Evolutionary conservation across 805 yeast species (phyloP), one percentile per base, ranked within the genome.

Genomic region (Komagataella ulmi): DNA sequence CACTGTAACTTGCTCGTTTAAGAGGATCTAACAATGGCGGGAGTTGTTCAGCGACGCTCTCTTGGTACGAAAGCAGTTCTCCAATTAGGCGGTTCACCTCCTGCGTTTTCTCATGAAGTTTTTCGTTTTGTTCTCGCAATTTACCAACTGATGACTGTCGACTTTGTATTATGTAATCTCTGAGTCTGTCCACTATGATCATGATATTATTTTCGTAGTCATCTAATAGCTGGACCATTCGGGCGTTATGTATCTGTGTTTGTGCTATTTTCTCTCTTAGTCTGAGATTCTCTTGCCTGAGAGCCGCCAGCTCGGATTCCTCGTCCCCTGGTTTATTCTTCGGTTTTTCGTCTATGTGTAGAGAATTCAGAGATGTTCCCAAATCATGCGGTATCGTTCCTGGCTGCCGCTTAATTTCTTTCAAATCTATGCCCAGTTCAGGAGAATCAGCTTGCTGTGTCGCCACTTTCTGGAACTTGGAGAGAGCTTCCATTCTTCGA

Each of bases 151-250:
- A 30, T 30, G 40, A 8, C 40, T 30, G 40, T 8, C 40, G 40
- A 10, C 14, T 30, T 14, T 30, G 40, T 24, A 24, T 18, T 8
- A 50, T 50, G 49, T 50, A 46, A 40, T 19, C 47, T n/a, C 51
- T 50, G 43, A 55, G 36, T 4, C 23, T 23, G 17, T 44, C 51
- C n/a, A 54, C 18, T 6, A 55, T 51, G 18, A 24, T 17, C 19
- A 43, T 5, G 3, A 54, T 49, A n/a, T 46, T 50, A 24, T n/a
- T 44, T 36, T 55, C 56, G 48, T 54, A 55, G 17, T 52, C 54
- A 17, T 40, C 51, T 3, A 55, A 36, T n/a, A 51, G 14, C 6
- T 19, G 45, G 17, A 54, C 24, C 17, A 50, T 24, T 17, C 40
- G 40, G n/a, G 40, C 7, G 40, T 30, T 30, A 4, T 30, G 40